Conservation (phyloP, 2,329 filamentous ascomycete species). For the Zopfia rhizophila region DNA sequence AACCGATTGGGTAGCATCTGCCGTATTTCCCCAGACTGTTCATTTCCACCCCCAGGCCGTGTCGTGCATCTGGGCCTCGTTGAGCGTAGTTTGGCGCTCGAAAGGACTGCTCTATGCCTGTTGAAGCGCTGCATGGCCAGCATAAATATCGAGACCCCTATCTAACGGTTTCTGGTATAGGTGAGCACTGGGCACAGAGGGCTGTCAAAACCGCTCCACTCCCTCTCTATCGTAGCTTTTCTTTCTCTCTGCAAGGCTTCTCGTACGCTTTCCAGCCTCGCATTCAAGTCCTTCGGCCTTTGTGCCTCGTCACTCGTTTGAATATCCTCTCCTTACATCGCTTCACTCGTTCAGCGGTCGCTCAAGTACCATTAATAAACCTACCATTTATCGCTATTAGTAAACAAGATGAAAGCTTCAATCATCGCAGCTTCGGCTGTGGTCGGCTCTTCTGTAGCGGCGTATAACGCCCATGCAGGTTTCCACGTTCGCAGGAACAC, state of each 20-base stretch:
- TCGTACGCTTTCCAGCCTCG: conserved; percentile 44
- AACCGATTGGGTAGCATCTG: conserved; percentile 5
- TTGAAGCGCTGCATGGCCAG: conserved; percentile 33
- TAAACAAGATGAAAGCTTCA: conserved; percentile 77
- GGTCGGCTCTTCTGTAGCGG: conserved; percentile 63
- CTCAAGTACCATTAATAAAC: conserved; percentile 63
- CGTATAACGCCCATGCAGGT: conserved; percentile 72
- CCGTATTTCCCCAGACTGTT: conserved; percentile 37
- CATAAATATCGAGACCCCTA: conserved; percentile 45
- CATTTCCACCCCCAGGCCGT: conserved; percentile 38
- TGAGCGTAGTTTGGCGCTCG: conserved; percentile 31
- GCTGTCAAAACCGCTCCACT: conserved; percentile 41
- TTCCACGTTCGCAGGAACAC: conserved; percentile 65
- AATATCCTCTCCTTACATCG: conserved; percentile 60
- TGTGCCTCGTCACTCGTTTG: conserved; percentile 50
- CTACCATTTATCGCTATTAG: conserved; percentile 34
- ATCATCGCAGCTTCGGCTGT: conserved; percentile 71
- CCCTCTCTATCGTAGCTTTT: conserved; percentile 29
- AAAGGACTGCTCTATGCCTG: conserved; percentile 26
- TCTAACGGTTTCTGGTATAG: conserved; percentile 33
- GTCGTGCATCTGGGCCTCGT: conserved; percentile 37
- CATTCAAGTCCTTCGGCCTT: conserved; percentile 43
- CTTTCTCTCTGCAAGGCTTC: conserved; percentile 42
- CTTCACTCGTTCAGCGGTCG: conserved; percentile 92
- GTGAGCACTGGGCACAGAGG: conserved; percentile 23